Conservation (phyloP, 2,329 filamentous ascomycete species). For the Chalaropsis thielavioides region DNA sequence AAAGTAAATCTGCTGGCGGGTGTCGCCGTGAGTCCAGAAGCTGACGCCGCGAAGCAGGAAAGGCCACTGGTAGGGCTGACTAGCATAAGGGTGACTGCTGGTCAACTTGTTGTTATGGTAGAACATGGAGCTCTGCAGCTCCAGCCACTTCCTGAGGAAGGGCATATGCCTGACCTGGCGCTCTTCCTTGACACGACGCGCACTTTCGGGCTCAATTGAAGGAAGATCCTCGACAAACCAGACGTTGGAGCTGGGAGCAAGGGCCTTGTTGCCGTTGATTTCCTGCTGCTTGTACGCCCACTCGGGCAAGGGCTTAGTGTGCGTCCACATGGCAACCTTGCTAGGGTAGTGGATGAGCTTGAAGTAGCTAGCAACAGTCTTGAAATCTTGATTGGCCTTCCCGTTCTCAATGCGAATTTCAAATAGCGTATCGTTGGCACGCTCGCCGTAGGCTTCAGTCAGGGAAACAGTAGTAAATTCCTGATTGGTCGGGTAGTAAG, state of each 20-base stretch:
- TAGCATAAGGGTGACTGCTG: constrained; percentile 90
- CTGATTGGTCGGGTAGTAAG: constrained; percentile 93
- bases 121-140: constrained; percentile 97
- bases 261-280: constrained; percentile 98
- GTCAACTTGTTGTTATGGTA: constrained; percentile 98
- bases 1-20: constrained; percentile 95
- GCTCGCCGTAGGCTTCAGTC: constrained; percentile 57
- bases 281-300: constrained; percentile 97
- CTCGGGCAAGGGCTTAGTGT: constrained; percentile 84
- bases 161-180: constrained; percentile 69
- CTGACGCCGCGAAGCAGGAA: constrained; percentile 94
- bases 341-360: constrained; percentile 89
- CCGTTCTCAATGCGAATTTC: constrained; percentile 81
- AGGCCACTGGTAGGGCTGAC: constrained; percentile 91
- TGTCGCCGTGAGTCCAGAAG: constrained; percentile 97
- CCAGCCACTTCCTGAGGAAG: constrained; percentile 89
- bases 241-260: constrained; percentile 75
- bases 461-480: constrained; percentile 77
- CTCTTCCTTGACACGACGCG: constrained; percentile 59
- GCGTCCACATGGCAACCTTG: constrained; percentile 98
- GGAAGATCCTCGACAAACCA: constrained; percentile 89
- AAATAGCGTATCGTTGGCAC: constrained; percentile 81
- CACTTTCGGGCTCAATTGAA: constrained; percentile 56
- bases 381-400: constrained; percentile 71
- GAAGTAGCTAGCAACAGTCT: constrained; percentile 82